A percentile compares a stretch with the other conserved stretches of the same genome.
These are phyloP conservation scores for Venturia effusa DNA, from an alignment of 2,329 filamentous ascomycete genomes.

Conservation along the genomic window DNA sequence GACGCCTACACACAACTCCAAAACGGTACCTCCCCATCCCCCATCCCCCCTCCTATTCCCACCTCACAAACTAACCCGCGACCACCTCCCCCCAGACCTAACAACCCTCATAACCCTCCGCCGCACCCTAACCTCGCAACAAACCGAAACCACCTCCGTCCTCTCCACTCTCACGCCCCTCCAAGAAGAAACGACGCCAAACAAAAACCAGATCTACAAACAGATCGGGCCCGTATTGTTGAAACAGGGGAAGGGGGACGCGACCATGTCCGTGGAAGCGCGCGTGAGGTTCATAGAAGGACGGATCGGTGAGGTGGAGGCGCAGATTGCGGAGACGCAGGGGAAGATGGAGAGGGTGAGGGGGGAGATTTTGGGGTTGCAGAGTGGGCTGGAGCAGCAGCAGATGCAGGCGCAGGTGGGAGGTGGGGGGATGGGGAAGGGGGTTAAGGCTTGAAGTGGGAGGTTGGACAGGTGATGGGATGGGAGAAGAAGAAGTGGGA, in stretches of 20 bases:
- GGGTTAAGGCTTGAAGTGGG: neutral
- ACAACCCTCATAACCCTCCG: slow-evolving; percentile 64
- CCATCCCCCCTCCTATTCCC: slow-evolving; percentile 80
- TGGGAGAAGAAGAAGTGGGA: too few relatives aligned
- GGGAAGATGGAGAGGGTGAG: slow-evolving; percentile 8
- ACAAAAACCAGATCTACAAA: slow-evolving; percentile 90
- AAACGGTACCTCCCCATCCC: slow-evolving; percentile 63
- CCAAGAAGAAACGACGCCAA: too few relatives aligned
- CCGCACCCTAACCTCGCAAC: slow-evolving; percentile 88
- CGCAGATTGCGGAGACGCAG: slow-evolving; percentile 48
- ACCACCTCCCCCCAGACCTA: slow-evolving; percentile 52
- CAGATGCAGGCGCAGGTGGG: neutral
- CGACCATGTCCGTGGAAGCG: slow-evolving; percentile 80
- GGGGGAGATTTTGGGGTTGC: slow-evolving; percentile 6
- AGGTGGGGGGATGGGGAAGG: neutral
- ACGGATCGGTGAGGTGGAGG: slow-evolving; percentile 72
- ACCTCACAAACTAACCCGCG: neutral
- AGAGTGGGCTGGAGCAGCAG: neutral
- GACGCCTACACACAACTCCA: slow-evolving; percentile 84
- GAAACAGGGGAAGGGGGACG: slow-evolving; percentile 89
- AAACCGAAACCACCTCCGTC: slow-evolving; percentile 83
- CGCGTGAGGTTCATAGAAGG: slow-evolving; percentile 85
- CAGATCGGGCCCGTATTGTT: slow-evolving; percentile 83
- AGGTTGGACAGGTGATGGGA: neutral
- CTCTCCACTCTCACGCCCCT: slow-evolving; percentile 34